A percentile compares a stretch with the other conserved stretches of the same genome.
phyloP scores from a whole-genome alignment of 345 rosid species.

The Sisymbrium altissimum region DNA sequence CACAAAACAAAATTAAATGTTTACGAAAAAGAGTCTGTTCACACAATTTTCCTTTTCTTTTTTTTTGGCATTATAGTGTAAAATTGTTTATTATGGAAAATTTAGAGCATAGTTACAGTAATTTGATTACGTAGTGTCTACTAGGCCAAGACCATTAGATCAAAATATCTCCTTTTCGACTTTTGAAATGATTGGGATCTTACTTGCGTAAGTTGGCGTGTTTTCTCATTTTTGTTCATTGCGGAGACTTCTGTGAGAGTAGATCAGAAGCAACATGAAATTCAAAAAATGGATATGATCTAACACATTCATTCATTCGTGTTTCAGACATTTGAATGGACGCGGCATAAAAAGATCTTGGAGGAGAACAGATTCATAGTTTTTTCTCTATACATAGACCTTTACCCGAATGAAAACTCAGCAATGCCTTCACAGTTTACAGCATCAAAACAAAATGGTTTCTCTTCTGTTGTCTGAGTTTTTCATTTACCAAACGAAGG shows the following conservation, averaged over 20 bases:
- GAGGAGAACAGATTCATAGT: background rate
- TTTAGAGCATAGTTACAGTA: no score
- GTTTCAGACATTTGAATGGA: background rate
- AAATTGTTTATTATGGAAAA: no score
- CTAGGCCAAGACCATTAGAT: no score
- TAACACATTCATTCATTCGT: background rate
- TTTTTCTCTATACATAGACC: constrained; percentile 1
- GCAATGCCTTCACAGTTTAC: constrained; percentile 5
- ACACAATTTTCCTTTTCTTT: background rate
- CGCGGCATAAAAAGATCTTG: background rate
- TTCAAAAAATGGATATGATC: background rate
- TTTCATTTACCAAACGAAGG: constrained; percentile 19
- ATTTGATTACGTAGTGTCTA: no score
- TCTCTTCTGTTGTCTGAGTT: constrained; percentile 4
- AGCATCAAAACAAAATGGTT: constrained; percentile 17
- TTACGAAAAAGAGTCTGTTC: no score
- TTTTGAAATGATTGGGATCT: background rate
- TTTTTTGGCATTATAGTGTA: background rate
- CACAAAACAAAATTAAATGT: background rate
- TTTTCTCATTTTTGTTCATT: background rate
- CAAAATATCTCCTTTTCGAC: no score
- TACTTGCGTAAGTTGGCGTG: background rate
- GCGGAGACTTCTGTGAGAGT: background rate
- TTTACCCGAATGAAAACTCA: background rate
- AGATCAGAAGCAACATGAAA: background rate